Evolutionary conservation across 2,329 filamentous ascomycete genomes (phyloP).

Genomic region (Aspergillus amoenus): DNA sequence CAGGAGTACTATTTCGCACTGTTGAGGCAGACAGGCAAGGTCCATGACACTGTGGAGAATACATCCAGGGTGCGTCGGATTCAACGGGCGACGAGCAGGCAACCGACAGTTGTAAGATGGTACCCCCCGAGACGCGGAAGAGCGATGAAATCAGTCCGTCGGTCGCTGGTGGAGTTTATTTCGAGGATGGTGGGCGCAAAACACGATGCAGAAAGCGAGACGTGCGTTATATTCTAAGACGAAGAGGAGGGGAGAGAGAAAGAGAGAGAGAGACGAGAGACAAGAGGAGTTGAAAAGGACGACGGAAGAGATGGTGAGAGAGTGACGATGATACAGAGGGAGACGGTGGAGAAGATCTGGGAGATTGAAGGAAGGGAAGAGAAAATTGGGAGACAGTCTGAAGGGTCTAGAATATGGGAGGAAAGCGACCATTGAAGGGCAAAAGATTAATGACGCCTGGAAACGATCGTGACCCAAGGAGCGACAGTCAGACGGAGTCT

Average conservation of each 20-base stretch:
- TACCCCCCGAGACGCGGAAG: neutral
- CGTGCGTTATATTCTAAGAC: slow-evolving; percentile 6
- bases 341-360: slow-evolving; percentile 21
- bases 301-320: neutral
- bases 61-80: slow-evolving; percentile 29
- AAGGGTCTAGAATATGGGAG: slow-evolving; percentile 16
- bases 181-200: neutral
- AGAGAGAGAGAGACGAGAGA: slow-evolving; percentile 13
- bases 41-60: slow-evolving; percentile 34
- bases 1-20: slow-evolving; percentile 26
- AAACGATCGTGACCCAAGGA: slow-evolving; percentile 15
- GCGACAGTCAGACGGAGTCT: neutral
- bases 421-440: slow-evolving; percentile 20
- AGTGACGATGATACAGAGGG: slow-evolving; percentile 15
- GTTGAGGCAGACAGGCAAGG: slow-evolving; percentile 25
- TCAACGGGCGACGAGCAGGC: slow-evolving; percentile 8
- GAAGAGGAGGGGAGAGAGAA: neutral
- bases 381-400: slow-evolving; percentile 16
- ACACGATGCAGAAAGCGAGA: slow-evolving; percentile 16
- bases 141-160: neutral
- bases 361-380: slow-evolving; percentile 20
- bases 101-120: slow-evolving; percentile 1
- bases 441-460: slow-evolving; percentile 21
- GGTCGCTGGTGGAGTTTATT: neutral
- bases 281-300: slow-evolving; percentile 10